A percentile compares a stretch with the other conserved stretches of the same genome.
phyloP scores from a whole-genome alignment of 352 stramenopile genomes.

The Globisporangium radiosum region DNA sequence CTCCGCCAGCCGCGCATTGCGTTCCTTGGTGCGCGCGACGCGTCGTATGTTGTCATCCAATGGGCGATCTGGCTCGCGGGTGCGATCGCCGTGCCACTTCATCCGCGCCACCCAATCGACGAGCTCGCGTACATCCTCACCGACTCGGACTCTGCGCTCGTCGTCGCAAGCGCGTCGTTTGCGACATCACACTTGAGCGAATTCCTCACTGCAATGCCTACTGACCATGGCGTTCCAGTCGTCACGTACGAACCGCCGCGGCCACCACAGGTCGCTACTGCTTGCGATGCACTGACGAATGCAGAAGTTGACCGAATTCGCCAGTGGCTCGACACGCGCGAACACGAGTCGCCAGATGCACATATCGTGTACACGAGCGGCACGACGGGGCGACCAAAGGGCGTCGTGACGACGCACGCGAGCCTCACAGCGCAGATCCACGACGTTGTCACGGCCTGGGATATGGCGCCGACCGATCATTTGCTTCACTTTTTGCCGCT shows the following conservation, averaged over 20 bases:
- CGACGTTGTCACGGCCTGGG: slow-evolving; percentile 81
- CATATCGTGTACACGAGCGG: slow-evolving; percentile 84
- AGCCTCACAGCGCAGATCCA: slow-evolving; percentile 69
- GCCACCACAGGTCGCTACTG: not conserved
- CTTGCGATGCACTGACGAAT: not conserved
- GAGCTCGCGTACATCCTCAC: slow-evolving; percentile 74
- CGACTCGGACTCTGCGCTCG: slow-evolving; percentile 36
- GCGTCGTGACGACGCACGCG: slow-evolving; percentile 74
- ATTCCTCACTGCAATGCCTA: slow-evolving; percentile 16
- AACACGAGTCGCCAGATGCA: slow-evolving; percentile 20
- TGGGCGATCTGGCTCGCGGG: slow-evolving; percentile 75
- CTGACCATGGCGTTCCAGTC: slow-evolving; percentile 14
- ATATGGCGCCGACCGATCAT: slow-evolving; percentile 69
- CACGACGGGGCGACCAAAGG: slow-evolving; percentile 78
- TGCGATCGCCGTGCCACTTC: slow-evolving; percentile 58
- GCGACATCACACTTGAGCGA: slow-evolving; percentile 8
- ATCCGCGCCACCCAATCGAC: slow-evolving; percentile 40
- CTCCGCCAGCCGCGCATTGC: slow-evolving; percentile 27
- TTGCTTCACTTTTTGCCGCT: slow-evolving; percentile 87
- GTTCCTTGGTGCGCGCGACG: slow-evolving; percentile 31
- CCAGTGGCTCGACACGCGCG: slow-evolving; percentile 23
- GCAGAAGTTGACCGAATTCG: not conserved
- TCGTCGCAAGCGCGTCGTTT: slow-evolving; percentile 49
- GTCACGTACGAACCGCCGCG: slow-evolving; percentile 3
- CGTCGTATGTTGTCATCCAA: slow-evolving; percentile 57